A percentile compares a stretch with the other conserved stretches of the same genome.
Evolutionary conservation across 495 filamentous ascomycete genomes (phyloP).

Genomic region (Usnea hakonensis): DNA sequence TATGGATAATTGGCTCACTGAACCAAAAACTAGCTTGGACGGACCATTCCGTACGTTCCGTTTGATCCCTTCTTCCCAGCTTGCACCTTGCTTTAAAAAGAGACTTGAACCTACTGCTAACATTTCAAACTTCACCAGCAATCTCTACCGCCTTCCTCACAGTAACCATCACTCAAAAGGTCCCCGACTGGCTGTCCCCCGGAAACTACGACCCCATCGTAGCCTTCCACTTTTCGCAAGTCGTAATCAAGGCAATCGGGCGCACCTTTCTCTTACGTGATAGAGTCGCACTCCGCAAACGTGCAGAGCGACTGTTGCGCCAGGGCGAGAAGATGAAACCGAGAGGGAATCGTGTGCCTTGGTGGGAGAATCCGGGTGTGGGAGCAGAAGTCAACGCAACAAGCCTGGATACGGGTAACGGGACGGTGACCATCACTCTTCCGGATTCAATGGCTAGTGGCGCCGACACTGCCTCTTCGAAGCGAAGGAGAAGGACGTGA

Average conservation of each 20-base stretch:
- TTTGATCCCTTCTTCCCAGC: not conserved
- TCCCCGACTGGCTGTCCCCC: constrained; percentile 8
- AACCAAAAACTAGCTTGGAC: not conserved
- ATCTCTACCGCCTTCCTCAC: constrained; percentile 1
- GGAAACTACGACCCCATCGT: constrained; percentile 1
- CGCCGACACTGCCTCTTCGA: not conserved
- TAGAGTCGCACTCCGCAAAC: not conserved
- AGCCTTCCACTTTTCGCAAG: not conserved
- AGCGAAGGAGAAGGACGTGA: not conserved
- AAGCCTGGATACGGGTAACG: not conserved
- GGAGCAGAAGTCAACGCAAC: not conserved
- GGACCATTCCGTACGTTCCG: not conserved
- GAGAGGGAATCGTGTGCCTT: constrained; percentile 1
- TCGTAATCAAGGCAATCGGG: not conserved
- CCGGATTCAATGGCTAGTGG: not conserved
- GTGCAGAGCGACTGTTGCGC: not conserved
- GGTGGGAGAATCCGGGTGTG: not conserved
- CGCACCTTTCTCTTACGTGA: not conserved
- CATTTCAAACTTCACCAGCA: not conserved
- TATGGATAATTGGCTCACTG: not conserved
- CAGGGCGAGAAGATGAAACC: not conserved
- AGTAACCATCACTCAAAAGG: not conserved
- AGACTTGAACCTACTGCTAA: not conserved
- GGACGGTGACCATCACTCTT: not conserved
- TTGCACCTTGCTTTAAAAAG: not conserved